Base-by-base conservation (phyloP, 768 basidiomycete species). In the Pisolithus tinctorius region DNA sequence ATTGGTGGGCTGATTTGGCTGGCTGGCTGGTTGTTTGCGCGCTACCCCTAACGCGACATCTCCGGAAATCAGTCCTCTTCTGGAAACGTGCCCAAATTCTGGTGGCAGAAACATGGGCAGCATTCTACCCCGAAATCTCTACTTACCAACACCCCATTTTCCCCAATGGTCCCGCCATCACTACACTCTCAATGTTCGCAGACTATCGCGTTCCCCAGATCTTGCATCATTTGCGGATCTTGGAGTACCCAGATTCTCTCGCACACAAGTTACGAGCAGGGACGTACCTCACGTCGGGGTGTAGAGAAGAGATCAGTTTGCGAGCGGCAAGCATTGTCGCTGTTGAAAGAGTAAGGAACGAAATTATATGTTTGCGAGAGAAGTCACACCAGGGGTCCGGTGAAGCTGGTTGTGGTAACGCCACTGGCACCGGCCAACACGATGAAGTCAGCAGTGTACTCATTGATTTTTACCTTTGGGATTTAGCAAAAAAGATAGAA, bases 1-100 rank as follows among this genome's bases (percentile, higher is more conserved):
- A 34, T 14, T 4, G 31, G 10, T 11, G 31, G 10, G 10, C 13
- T 31, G 31, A 13, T 11, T 10, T 31, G 31, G 10, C 31, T 13
- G 31, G 11, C 14, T 34, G 11, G 14, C 31, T 34, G 11, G 11
- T 13, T 34, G 11, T 34, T 34, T 10, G 13, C 31, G 5, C 31
- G 13, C 11, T 9, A 34, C 31, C 31, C 11, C 31, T 13, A 13
- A 34, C 13, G 31, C 31, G 34, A 34, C 31, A 34, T 34, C 34
- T 34, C 13, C 34, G 34, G 34, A 11, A 11, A 34, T 4, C 48
- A 91, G 88, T 93, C 7, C 82, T 69, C 66, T 75, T 94, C 50
- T 93, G 91, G 88, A 95, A 95, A 64, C 83, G 92, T 31, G 84
- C 91, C 1, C 92, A 95, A 57, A 95, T 95, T 51, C 76, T 94